Conservation (phyloP, 2,329 filamentous ascomycete species). For the Aspergillus arachidicola region DNA sequence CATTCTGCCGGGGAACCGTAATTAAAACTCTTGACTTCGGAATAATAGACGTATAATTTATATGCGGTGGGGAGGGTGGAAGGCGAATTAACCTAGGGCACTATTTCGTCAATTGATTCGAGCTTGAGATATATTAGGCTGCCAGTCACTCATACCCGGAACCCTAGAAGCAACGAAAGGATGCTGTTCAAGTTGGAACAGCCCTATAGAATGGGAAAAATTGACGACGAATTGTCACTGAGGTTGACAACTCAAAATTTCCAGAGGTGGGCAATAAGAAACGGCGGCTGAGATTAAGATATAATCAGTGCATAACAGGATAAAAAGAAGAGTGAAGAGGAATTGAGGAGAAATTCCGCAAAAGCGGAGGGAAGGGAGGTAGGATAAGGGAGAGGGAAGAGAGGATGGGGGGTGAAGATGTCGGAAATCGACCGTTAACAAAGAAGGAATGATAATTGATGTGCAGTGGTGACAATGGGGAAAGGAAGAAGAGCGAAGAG, state of each 20-base stretch:
- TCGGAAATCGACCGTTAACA: not conserved
- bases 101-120: not conserved
- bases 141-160: constrained; percentile 4
- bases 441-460: constrained; percentile 4
- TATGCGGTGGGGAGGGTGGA: not conserved
- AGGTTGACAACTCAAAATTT: not conserved
- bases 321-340: constrained; percentile 15
- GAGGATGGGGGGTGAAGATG: constrained; percentile 9
- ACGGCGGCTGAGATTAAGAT: constrained; percentile 21
- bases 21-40: not conserved
- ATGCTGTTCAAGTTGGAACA: not conserved
- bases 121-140: constrained; percentile 1
- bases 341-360: constrained; percentile 15
- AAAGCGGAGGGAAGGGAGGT: constrained; percentile 10
- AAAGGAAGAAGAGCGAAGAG: constrained; percentile 16
- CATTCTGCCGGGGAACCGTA: constrained; percentile 28
- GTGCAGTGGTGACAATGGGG: constrained; percentile 4
- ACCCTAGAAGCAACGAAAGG: not conserved
- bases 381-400: constrained; percentile 9
- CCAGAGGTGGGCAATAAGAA: constrained; percentile 14
- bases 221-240: not conserved
- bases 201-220: not conserved
- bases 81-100: not conserved
- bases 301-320: constrained; percentile 21
- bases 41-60: not conserved